phyloP scores from a whole-genome alignment of 2,329 filamentous ascomycete species.

The Pseudogymnoascus destructans region DNA sequence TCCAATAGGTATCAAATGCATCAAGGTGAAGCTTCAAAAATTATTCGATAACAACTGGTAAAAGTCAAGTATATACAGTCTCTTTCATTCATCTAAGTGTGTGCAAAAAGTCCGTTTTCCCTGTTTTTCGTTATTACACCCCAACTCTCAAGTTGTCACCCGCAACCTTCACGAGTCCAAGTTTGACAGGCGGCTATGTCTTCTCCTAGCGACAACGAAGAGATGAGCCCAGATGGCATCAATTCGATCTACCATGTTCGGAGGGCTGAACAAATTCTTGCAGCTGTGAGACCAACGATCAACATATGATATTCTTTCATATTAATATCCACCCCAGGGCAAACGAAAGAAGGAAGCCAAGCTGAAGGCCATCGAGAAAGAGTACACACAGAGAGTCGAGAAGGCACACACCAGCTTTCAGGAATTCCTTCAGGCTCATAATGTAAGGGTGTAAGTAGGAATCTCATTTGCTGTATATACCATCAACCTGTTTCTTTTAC shows the following conservation, averaged over 20 bases:
- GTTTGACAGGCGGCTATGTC: background rate
- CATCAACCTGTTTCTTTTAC: background rate
- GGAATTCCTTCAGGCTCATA: conserved; percentile 16
- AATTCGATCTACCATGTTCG: conserved; percentile 13
- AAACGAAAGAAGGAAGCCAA: conserved; percentile 20
- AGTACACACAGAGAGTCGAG: conserved; percentile 18
- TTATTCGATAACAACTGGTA: background rate
- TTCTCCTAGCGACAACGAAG: background rate
- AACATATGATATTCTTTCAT: conserved; percentile 1
- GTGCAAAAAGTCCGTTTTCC: background rate
- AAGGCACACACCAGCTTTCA: conserved; percentile 19
- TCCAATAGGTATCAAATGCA: background rate
- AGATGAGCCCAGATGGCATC: background rate
- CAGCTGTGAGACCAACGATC: conserved; percentile 12
- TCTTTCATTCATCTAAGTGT: background rate
- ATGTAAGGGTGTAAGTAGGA: conserved; percentile 20
- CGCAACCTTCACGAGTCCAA: background rate
- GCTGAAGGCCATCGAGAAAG: conserved; percentile 20
- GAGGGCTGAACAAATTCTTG: conserved; percentile 15
- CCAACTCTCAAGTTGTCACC: background rate
- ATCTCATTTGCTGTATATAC: background rate
- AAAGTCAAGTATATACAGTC: background rate
- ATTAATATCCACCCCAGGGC: conserved; percentile 14
- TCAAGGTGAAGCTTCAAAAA: background rate
- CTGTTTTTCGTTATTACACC: background rate